Base-by-base conservation (phyloP, 2,329 filamentous ascomycete genomes). In the Blumeria graminis region DNA sequence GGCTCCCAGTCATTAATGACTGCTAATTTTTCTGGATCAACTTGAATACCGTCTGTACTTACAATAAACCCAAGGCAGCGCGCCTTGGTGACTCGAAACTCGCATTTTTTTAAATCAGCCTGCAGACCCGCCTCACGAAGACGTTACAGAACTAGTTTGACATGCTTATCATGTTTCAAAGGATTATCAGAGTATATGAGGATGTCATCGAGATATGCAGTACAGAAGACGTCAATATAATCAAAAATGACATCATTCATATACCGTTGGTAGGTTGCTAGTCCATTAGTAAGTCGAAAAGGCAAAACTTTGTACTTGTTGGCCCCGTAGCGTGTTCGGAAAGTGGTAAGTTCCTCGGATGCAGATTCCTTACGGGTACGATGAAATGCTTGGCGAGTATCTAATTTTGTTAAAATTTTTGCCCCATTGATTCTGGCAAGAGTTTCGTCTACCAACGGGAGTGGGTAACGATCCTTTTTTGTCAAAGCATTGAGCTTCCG, bases 121-220 rank as follows among this genome's bases (percentile, higher is more conserved):
- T 58, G 16, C 1, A 58, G 41, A 6, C 41, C 45, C 9, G 51
- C 50, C 1, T 52, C 32, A 6, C 34, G 4, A 8, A 57, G 57
- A 8, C 54, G 18, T 43, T 50, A 1, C 16, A 58, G 22, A 11
- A 58, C 46, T 34, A 55, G 33, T n/a, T 57, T 28, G 1, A 57
- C 28, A 34, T 58, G 33, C 11, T 33, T n/a, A 6, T 34, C 33
- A 53, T 57, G 46, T 10, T 57, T 18, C 14, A 32, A 2, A 13
- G 14, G 5, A n/a, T 48, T 53, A 22, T 53, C 16, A 2, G 22
- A 59, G 35, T 57, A 57, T n/a, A 57, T 59, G 5, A 59, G 35
- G 38, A 59, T 59, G 46, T 57, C 38, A 48, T 59, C 45, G 11
- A 48, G 16, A 16, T 48, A 48, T 16, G 34, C 43, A 9, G 38